A percentile compares a stretch with the other conserved stretches of the same genome.
These are phyloP conservation scores for Leishmania tarentolae DNA, from an alignment of 208 protist species.

Conservation along the genomic window DNA sequence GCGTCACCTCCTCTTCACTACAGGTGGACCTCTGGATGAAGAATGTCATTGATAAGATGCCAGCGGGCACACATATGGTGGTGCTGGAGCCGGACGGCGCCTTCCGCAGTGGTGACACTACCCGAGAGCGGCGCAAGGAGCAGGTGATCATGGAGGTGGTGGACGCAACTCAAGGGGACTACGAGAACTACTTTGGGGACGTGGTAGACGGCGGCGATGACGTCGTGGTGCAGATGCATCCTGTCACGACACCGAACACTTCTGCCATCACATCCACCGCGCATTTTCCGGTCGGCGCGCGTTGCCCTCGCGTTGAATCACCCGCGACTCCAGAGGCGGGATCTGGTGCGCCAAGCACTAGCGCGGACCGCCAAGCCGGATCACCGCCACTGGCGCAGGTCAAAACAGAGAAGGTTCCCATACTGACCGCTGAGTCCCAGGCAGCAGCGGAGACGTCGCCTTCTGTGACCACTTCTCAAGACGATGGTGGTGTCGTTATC, in stretches of 20 bases:
- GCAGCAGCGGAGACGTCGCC: slow-evolving; percentile 7
- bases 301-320: slow-evolving; percentile 15
- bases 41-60: slow-evolving; percentile 71
- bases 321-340: neutral
- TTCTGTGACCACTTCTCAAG: slow-evolving; percentile 18
- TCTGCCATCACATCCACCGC: neutral
- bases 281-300: slow-evolving; percentile 4
- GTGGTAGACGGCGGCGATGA: slow-evolving; percentile 50
- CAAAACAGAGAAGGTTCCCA: slow-evolving; percentile 20
- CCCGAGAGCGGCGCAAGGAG: slow-evolving; percentile 61
- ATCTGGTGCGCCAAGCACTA: neutral
- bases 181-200: slow-evolving; percentile 57
- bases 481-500: slow-evolving; percentile 65
- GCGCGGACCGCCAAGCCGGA: neutral
- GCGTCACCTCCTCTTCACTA: slow-evolving; percentile 74
- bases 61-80: slow-evolving; percentile 76
- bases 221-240: slow-evolving; percentile 10
- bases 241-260: neutral
- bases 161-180: slow-evolving; percentile 65
- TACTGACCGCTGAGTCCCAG: neutral
- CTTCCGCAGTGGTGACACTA: slow-evolving; percentile 73
- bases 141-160: slow-evolving; percentile 66
- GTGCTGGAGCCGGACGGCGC: slow-evolving; percentile 75
- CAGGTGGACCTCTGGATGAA: slow-evolving; percentile 87
- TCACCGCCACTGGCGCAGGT: slow-evolving; percentile 9